Percentiles rank a stretch among this genome's conserved stretches.
Evolutionary conservation across 805 yeast species (phyloP).

Genomic region (Barnettozyma californica): DNA sequence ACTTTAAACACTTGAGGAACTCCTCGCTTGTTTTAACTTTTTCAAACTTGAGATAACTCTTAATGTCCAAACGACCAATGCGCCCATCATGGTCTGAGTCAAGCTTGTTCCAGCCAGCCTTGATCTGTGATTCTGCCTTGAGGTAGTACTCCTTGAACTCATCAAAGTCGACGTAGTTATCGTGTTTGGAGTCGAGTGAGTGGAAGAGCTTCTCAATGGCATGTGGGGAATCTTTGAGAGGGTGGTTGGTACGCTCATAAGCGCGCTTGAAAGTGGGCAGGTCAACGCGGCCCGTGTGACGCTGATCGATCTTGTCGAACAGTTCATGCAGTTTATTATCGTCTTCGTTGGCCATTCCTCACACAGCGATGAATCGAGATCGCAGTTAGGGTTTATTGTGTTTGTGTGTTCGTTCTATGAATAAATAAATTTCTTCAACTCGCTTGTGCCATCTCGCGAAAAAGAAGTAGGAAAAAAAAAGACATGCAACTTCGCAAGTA

Average conservation of each 20-base stretch:
- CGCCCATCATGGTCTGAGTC: conserved; percentile 73
- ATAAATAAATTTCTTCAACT: too few relatives aligned
- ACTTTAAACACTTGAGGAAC: conserved; percentile 40
- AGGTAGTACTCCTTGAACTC: conserved; percentile 63
- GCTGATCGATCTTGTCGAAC: conserved; percentile 40
- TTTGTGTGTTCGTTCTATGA: background rate
- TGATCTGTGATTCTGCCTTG: conserved; percentile 67
- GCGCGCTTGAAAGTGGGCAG: conserved; percentile 33
- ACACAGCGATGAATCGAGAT: background rate
- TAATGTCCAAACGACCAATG: conserved; percentile 60
- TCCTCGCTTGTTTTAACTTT: conserved; percentile 48
- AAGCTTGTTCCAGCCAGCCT: conserved; percentile 58
- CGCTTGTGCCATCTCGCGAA: background rate
- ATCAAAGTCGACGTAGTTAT: conserved; percentile 51
- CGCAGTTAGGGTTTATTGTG: too few relatives aligned
- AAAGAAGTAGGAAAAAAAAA: background rate
- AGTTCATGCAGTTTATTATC: conserved; percentile 22
- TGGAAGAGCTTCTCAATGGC: conserved; percentile 54
- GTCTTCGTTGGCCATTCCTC: conserved; percentile 1
- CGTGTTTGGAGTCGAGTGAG: conserved; percentile 54
- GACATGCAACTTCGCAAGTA: too few relatives aligned
- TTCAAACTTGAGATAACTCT: conserved; percentile 45
- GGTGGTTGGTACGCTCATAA: conserved; percentile 46
- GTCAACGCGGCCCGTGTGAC: conserved; percentile 33
- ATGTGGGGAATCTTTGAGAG: conserved; percentile 53